Conservation (phyloP, 2,329 filamentous ascomycete genomes). For the Exserohilum rostratum region DNA sequence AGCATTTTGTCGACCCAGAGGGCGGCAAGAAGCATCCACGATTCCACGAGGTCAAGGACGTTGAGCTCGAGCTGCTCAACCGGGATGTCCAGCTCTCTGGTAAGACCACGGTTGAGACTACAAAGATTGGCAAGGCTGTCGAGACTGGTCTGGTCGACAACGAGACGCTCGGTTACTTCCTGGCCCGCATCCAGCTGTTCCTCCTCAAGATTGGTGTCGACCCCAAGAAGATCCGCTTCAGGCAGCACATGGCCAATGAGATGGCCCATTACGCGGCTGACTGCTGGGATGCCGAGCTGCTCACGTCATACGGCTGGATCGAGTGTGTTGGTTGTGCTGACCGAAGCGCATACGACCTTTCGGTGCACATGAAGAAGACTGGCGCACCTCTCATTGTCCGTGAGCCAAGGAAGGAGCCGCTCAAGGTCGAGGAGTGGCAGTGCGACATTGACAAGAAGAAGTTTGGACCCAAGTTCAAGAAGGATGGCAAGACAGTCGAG, state of each 20-base stretch:
- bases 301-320: slow-evolving; percentile 94
- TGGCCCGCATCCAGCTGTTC: slow-evolving; percentile 92
- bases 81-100: slow-evolving; percentile 85
- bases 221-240: slow-evolving; percentile 85
- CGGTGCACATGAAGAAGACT: slow-evolving; percentile 91
- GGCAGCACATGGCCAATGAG: slow-evolving; percentile 92
- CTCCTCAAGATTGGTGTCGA: slow-evolving; percentile 87
- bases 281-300: slow-evolving; percentile 96
- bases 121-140: slow-evolving; percentile 87
- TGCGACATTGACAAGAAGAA: slow-evolving; percentile 92
- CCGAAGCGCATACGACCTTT: slow-evolving; percentile 91
- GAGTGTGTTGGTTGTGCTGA: slow-evolving; percentile 98
- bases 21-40: slow-evolving; percentile 92
- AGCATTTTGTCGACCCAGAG: slow-evolving; percentile 95
- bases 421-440: slow-evolving; percentile 83
- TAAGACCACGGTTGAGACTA: slow-evolving; percentile 74
- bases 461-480: slow-evolving; percentile 94
- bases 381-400: slow-evolving; percentile 84
- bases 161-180: slow-evolving; percentile 96
- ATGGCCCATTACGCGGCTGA: slow-evolving; percentile 95
- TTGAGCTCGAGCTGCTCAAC: slow-evolving; percentile 84
- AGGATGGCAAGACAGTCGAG: slow-evolving; percentile 82
- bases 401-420: slow-evolving; percentile 78
- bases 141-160: slow-evolving; percentile 85
- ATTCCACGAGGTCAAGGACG: slow-evolving; percentile 82